phyloP scores from a whole-genome alignment of 2,329 filamentous ascomycete genomes.

The Dactylellina cionopaga region DNA sequence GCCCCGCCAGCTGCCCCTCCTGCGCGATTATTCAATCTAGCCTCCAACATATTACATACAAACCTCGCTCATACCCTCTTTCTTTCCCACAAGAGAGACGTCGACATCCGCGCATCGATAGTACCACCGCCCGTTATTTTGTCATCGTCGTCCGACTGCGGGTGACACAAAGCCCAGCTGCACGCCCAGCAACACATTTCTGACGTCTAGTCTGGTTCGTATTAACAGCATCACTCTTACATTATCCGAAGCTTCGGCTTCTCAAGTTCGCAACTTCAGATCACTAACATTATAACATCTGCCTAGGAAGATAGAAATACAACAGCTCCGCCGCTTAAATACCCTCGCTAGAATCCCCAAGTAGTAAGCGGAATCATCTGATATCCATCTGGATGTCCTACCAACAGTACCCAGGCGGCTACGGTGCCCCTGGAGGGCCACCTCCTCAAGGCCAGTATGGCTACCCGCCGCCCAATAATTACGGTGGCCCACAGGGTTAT shows the following conservation, averaged over 20 bases:
- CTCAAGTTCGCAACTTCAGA: no score
- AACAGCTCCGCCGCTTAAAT: background rate
- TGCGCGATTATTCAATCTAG: constrained; percentile 33
- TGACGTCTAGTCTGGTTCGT: constrained; percentile 11
- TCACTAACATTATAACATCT: background rate
- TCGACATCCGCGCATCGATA: background rate
- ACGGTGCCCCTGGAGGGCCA: constrained; percentile 17
- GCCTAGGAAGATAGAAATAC: background rate
- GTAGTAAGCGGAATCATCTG: no score
- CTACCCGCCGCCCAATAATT: constrained; percentile 30
- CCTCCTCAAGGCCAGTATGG: constrained; percentile 28
- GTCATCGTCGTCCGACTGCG: no score
- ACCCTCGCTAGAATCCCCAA: background rate
- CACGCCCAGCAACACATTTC: constrained; percentile 22
- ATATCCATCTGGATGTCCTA: constrained; percentile 35
- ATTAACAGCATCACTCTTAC: background rate
- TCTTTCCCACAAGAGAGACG: no score
- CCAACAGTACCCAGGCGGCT: constrained; percentile 29
- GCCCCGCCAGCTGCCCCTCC: constrained; percentile 26
- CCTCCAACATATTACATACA: background rate
- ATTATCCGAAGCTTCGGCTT: no score
- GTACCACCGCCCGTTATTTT: background rate
- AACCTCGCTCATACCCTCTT: background rate
- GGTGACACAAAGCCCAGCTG: constrained; percentile 26
- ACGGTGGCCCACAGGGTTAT: constrained; percentile 14